These are phyloP conservation scores for Populus pruinosa DNA, from an alignment of 345 rosid species.

Conservation along the genomic window DNA sequence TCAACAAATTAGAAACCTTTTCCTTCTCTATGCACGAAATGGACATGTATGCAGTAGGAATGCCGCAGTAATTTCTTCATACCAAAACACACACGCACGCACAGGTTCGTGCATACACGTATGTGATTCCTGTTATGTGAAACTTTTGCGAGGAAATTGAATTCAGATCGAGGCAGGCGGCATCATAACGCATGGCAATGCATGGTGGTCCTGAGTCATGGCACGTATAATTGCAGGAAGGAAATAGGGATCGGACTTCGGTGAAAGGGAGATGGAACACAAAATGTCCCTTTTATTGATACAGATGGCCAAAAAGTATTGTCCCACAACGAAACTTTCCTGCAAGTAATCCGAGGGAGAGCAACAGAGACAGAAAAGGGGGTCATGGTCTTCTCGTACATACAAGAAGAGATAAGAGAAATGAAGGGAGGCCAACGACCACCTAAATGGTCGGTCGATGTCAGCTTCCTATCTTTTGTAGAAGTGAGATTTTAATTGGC, in stretches of 20 bases:
- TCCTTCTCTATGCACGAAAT: too few relatives aligned
- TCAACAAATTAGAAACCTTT: too few relatives aligned
- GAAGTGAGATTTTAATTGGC: background rate
- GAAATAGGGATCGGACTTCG: background rate
- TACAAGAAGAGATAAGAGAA: background rate
- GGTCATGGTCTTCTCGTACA: background rate
- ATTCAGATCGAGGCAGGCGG: conserved; percentile 13
- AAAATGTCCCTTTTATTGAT: conserved; percentile 10
- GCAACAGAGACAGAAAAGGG: background rate
- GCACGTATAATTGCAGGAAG: conserved; percentile 3
- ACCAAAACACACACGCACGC: too few relatives aligned
- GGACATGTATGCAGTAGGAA: too few relatives aligned
- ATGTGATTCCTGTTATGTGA: background rate
- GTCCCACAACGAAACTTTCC: conserved; percentile 1
- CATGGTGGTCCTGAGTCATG: conserved; percentile 23
- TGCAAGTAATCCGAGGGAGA: background rate
- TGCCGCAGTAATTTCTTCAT: too few relatives aligned
- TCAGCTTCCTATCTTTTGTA: conserved; percentile 14
- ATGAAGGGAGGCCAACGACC: conserved; percentile 5
- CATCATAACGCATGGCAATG: conserved; percentile 27
- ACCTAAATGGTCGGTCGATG: conserved; percentile 16
- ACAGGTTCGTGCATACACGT: too few relatives aligned
- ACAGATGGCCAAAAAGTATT: conserved; percentile 18
- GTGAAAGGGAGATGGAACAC: conserved; percentile 33
- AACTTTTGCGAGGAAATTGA: background rate